Conservation (phyloP, 164 flowering plant species). For the Buxus sempervirens region DNA sequence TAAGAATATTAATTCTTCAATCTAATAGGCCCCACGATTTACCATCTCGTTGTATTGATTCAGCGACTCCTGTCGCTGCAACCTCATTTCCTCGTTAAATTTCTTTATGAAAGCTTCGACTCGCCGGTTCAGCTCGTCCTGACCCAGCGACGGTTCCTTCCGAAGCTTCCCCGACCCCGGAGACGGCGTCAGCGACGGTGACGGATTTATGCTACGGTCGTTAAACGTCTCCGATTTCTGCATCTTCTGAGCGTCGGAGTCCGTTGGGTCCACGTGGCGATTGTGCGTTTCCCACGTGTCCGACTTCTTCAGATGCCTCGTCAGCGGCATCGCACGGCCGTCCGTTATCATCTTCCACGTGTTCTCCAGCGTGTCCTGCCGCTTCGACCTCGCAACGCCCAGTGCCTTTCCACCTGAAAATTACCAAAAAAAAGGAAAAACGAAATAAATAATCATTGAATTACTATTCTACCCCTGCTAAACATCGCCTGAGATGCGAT, state of each 20-base stretch:
- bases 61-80: conserved; percentile 68
- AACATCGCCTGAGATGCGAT: too few relatives aligned
- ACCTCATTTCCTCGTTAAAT: conserved; percentile 75
- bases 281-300: conserved; percentile 61
- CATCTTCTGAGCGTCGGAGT: conserved; percentile 21
- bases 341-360: conserved; percentile 91
- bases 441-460: not conserved
- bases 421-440: not conserved
- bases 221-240: conserved; percentile 56
- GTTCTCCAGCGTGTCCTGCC: conserved; percentile 73
- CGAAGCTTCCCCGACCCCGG: conserved; percentile 35
- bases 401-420: conserved; percentile 35
- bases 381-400: conserved; percentile 56
- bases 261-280: conserved; percentile 9
- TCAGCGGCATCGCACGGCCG: conserved; percentile 66
- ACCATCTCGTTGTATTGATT: conserved; percentile 53
- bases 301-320: conserved; percentile 62
- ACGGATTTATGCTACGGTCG: conserved; percentile 15
- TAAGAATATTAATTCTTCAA: not conserved
- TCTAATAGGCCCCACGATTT: conserved; percentile 26
- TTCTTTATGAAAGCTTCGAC: conserved; percentile 83
- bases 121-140: conserved; percentile 73
- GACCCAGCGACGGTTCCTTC: conserved; percentile 64
- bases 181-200: not conserved
- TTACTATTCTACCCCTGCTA: too few relatives aligned